phyloP scores from a whole-genome alignment of 1,284 basidiomycete genomes.

The Entoloma clypeatum region DNA sequence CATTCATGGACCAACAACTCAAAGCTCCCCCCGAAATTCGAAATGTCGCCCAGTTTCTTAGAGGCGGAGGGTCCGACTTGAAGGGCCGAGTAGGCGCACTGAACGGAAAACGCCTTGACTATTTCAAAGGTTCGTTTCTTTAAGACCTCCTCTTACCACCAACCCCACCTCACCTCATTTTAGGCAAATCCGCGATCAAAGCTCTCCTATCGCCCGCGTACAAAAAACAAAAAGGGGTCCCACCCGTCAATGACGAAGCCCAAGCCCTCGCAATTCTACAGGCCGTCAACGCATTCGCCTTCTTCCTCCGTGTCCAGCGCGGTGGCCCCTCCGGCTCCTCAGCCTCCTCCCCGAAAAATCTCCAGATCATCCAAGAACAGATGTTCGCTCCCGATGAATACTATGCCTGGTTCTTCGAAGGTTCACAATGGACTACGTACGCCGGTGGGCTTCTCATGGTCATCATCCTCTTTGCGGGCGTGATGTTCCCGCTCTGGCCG shows the following conservation, averaged over 20 bases:
- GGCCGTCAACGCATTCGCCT: conserved; percentile 78
- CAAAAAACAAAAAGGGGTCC: conserved; percentile 83
- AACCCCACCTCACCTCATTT: conserved; percentile 5
- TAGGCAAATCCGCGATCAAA: conserved; percentile 91
- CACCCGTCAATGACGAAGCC: conserved; percentile 70
- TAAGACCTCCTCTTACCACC: background rate
- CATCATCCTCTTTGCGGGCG: conserved; percentile 88
- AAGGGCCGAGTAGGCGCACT: conserved; percentile 89
- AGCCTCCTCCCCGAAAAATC: conserved; percentile 71
- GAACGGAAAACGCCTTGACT: conserved; percentile 94
- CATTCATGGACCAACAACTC: conserved; percentile 63
- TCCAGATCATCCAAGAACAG: conserved; percentile 83
- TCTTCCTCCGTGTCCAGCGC: conserved; percentile 87
- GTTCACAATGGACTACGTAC: conserved; percentile 90
- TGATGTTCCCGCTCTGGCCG: conserved; percentile 99
- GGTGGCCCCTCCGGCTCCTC: conserved; percentile 66
- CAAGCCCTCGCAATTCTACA: conserved; percentile 74
- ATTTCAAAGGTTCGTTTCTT: conserved; percentile 86
- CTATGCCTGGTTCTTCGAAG: conserved; percentile 98
- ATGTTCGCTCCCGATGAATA: conserved; percentile 75
- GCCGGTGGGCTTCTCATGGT: conserved; percentile 94
- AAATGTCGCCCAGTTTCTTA: conserved; percentile 80
- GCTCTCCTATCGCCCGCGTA: conserved; percentile 90
- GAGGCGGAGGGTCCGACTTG: conserved; percentile 82
- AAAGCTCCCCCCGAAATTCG: conserved; percentile 75